Evolutionary conservation across 257 asterid species (phyloP), one percentile per base, ranked within the genome.

Genomic region (Thymus mandschuricus): DNA sequence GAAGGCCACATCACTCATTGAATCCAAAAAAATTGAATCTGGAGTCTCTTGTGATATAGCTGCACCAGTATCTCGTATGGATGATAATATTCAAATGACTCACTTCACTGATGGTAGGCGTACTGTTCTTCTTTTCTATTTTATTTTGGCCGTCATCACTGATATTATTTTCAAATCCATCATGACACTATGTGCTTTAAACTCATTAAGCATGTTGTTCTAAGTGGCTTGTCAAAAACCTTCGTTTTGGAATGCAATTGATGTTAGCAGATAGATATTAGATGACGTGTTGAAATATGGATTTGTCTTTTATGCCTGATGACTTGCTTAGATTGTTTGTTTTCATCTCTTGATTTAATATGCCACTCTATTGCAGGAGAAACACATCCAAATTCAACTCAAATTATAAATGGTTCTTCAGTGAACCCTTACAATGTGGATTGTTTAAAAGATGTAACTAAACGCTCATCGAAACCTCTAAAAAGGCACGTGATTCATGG

Each of bases 41-140:
- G 69, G 79, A 61, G 80, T 70, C 78, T 74, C 80, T 66, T 75
- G 69, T 60, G 76, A 73, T 77, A 64, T 79, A 73, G 81, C 88
- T 81, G 82, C 86, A 69, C 75, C 80, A 67, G 81, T 72, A 63
- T 75, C 80, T 66, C 76, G 54, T 70, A 40, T 68, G 71, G 80
- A 79, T 56, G 84, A 66, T 71, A 79, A 66, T 70, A 76, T 75
- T 76, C 84, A 60, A 73, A 75, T 64, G 66, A 69, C 61, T 75
- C 69, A 70, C 64, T 38, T 65, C 38, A 58, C 84, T 73, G 89
- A 83, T 75, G 83, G 78, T 70, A 83, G 77, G 82, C 74, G 94
- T 88, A 84, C 66, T 55, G 49, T 41, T 67, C 80, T 69, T 5
- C 50, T 75, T 34, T 58, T n/a, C 60, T 74, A 34, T 68, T 55